Conservation (phyloP, 2,329 filamentous ascomycete genomes). For the Monosporascus sp. region DNA sequence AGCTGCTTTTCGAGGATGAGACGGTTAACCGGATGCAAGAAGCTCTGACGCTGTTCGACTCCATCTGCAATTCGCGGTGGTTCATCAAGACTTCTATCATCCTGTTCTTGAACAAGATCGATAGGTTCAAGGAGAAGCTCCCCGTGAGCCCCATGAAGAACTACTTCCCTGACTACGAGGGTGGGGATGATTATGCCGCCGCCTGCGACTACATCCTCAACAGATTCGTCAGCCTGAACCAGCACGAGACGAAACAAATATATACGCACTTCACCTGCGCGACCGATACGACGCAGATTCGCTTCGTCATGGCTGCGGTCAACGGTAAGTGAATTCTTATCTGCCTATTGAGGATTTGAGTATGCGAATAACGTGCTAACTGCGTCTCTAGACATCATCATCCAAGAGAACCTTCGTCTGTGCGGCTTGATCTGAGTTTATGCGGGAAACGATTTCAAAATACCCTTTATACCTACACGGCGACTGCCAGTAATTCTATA, state of each 20-base stretch:
- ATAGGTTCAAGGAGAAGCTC: constrained; percentile 83
- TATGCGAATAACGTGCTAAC: constrained; percentile 35
- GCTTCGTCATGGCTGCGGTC: constrained; percentile 99
- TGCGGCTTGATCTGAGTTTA: constrained; percentile 85
- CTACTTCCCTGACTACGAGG: constrained; percentile 88
- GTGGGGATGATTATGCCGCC: constrained; percentile 89
- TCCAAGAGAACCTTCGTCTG: constrained; percentile 96
- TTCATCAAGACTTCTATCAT: constrained; percentile 89
- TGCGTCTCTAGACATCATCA: constrained; percentile 78
- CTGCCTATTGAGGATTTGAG: not conserved
- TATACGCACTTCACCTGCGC: constrained; percentile 99
- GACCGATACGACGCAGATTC: constrained; percentile 96
- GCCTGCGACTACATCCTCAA: constrained; percentile 99
- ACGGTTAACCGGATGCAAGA: constrained; percentile 95
- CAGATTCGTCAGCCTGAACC: constrained; percentile 95
- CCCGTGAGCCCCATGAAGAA: constrained; percentile 78
- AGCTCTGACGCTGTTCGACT: constrained; percentile 79
- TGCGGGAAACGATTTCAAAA: constrained; percentile 9
- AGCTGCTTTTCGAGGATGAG: constrained; percentile 92
- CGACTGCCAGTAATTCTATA: constrained; percentile 25
- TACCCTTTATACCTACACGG: constrained; percentile 19
- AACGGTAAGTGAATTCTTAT: constrained; percentile 63
- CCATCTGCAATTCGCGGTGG: constrained; percentile 83
- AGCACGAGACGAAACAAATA: constrained; percentile 99
- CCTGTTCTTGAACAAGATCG: constrained; percentile 83